Conservation (phyloP, 2,329 filamentous ascomycete species). For the Fusarium compactum region DNA sequence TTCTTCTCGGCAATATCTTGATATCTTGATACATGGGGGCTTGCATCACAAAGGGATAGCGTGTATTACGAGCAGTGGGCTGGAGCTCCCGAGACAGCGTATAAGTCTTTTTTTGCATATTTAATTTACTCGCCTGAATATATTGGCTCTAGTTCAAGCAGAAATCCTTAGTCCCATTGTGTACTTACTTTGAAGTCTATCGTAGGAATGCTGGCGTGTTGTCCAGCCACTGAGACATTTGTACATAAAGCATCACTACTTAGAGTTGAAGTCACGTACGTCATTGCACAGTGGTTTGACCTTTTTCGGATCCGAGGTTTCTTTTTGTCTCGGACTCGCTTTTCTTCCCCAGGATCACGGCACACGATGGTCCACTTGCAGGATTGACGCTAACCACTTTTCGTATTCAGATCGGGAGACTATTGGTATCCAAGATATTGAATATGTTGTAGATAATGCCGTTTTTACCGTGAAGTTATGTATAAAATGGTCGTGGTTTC, state of each 20-base stretch:
- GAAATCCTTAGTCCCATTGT: not conserved
- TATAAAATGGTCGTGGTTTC: not conserved
- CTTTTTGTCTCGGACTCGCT: slow-evolving; percentile 30
- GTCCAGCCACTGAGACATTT: not conserved
- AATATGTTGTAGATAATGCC: not conserved
- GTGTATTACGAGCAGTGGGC: slow-evolving; percentile 45
- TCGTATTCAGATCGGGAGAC: slow-evolving; percentile 29
- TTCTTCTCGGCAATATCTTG: slow-evolving; percentile 20
- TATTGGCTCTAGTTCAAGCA: not conserved
- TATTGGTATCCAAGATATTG: slow-evolving; percentile 10
- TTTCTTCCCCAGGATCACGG: not conserved
- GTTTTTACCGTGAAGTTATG: not conserved
- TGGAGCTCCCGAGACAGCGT: slow-evolving; percentile 36
- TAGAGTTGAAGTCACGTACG: not conserved
- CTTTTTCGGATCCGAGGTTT: not conserved
- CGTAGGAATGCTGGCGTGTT: slow-evolving; percentile 14
- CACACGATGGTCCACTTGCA: not conserved
- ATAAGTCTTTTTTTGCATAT: slow-evolving; percentile 40
- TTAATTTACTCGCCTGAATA: slow-evolving; percentile 40
- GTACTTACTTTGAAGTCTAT: not conserved
- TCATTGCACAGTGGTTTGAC: not conserved
- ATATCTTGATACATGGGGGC: slow-evolving; percentile 40
- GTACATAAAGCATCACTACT: not conserved
- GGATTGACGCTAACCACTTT: slow-evolving; percentile 34
- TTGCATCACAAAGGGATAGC: slow-evolving; percentile 38